phyloP scores from a whole-genome alignment of 805 yeast species.

The Cyberlindnera saturnus region DNA sequence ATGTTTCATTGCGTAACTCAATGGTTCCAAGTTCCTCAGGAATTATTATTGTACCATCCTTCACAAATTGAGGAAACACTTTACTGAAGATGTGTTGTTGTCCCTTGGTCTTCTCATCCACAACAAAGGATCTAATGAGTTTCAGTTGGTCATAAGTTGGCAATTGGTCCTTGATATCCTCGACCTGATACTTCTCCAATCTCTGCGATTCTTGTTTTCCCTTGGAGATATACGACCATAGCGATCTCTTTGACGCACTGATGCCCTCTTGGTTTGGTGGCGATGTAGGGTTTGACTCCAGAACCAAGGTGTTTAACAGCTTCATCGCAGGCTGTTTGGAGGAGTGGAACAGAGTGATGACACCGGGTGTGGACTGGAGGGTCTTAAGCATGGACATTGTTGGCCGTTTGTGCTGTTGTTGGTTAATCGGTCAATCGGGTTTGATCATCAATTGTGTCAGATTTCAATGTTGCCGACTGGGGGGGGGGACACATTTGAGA shows the following conservation, averaged over 20 bases:
- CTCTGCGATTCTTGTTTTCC: slow-evolving; percentile 10
- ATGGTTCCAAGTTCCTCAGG: slow-evolving; percentile 7
- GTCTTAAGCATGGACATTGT: slow-evolving; percentile 45
- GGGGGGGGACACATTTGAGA: too few species aligned
- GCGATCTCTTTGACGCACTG: slow-evolving; percentile 6
- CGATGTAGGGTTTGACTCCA: slow-evolving; percentile 5
- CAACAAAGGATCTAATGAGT: slow-evolving; percentile 13
- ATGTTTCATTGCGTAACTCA: slow-evolving; percentile 7
- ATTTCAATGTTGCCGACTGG: too few species aligned
- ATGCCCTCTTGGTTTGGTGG: slow-evolving; percentile 6
- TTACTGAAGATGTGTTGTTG: slow-evolving; percentile 11
- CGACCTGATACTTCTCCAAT: slow-evolving; percentile 4
- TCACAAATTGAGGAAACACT: slow-evolving; percentile 19
- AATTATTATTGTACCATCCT: slow-evolving; percentile 4
- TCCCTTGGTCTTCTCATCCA: neutral
- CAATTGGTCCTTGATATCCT: slow-evolving; percentile 7
- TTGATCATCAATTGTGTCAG: too few species aligned
- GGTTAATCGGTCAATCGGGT: neutral
- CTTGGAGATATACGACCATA: slow-evolving; percentile 14
- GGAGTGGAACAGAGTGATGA: slow-evolving; percentile 36
- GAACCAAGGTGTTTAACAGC: slow-evolving; percentile 5
- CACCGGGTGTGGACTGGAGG: slow-evolving; percentile 38
- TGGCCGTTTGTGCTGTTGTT: neutral
- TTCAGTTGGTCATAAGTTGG: slow-evolving; percentile 25
- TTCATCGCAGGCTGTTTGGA: slow-evolving; percentile 13